Evolutionary conservation across 2,329 filamentous ascomycete genomes (phyloP).

Genomic region (Exserohilum turcica): DNA sequence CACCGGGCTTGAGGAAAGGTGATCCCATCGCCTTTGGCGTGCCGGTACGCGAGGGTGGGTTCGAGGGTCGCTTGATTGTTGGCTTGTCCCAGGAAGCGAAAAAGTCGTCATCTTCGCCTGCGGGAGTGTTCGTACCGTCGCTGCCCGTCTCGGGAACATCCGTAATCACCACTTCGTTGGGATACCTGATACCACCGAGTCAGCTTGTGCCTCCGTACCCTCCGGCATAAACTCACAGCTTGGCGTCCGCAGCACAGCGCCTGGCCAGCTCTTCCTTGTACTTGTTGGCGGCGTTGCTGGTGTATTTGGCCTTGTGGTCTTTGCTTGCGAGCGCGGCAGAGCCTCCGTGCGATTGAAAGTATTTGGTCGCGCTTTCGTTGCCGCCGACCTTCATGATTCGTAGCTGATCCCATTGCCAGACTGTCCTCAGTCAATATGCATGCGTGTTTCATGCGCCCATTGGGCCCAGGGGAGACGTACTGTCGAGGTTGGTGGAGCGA

Average conservation of each 20-base stretch:
- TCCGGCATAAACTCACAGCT: slow-evolving; percentile 66
- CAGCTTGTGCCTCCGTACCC: background rate
- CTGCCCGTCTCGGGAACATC: slow-evolving; percentile 65
- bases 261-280: slow-evolving; percentile 97
- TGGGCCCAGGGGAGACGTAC: slow-evolving; percentile 61
- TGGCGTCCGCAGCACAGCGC: slow-evolving; percentile 79
- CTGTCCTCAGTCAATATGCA: slow-evolving; percentile 44
- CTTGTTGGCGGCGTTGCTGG: slow-evolving; percentile 87
- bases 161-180: slow-evolving; percentile 81
- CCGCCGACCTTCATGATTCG: slow-evolving; percentile 97
- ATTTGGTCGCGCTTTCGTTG: slow-evolving; percentile 97
- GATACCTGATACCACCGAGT: slow-evolving; percentile 65
- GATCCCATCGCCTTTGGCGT: slow-evolving; percentile 79
- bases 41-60: slow-evolving; percentile 85
- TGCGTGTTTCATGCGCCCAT: slow-evolving; percentile 54
- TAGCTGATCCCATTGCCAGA: slow-evolving; percentile 98
- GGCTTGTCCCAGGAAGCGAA: slow-evolving; percentile 99
- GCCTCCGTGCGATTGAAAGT: slow-evolving; percentile 95
- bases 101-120: slow-evolving; percentile 90
- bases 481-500: slow-evolving; percentile 95
- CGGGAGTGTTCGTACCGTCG: slow-evolving; percentile 75
- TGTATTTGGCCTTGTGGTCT: slow-evolving; percentile 96
- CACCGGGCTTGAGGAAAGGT: slow-evolving; percentile 80
- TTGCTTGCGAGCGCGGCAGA: slow-evolving; percentile 94
- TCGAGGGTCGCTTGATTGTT: slow-evolving; percentile 92